Evolutionary conservation across 352 stramenopile species (phyloP).

Genomic region (Globisporangium nunn): DNA sequence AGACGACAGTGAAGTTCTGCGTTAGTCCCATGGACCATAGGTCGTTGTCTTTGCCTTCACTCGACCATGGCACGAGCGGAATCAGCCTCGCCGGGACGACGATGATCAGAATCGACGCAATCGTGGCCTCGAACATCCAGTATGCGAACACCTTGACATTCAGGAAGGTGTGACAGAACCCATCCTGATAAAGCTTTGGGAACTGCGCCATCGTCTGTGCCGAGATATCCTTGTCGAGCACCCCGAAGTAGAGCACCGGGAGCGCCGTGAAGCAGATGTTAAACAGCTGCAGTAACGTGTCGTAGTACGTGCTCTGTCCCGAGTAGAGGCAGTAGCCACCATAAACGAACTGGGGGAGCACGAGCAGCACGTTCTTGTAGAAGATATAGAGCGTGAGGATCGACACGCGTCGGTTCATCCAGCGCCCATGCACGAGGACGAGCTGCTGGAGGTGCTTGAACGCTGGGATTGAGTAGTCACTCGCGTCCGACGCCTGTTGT

Average conservation of each 20-base stretch:
- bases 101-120: constrained; percentile 43
- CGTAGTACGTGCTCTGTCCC: constrained; percentile 73
- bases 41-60: constrained; percentile 50
- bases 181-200: constrained; percentile 50
- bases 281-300: constrained; percentile 68
- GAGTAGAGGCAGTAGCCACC: constrained; percentile 67
- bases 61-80: constrained; percentile 35
- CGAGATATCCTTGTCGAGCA: constrained; percentile 55
- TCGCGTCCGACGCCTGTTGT: constrained; percentile 83
- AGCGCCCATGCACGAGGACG: constrained; percentile 80
- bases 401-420: constrained; percentile 62
- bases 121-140: constrained; percentile 53
- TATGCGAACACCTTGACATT: constrained; percentile 36
- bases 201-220: constrained; percentile 30
- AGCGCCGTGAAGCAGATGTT: constrained; percentile 79
- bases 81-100: constrained; percentile 35
- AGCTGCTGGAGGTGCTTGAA: constrained; percentile 84
- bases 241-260: constrained; percentile 54
- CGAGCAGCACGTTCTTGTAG: constrained; percentile 83
- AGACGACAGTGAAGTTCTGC: constrained; percentile 57
- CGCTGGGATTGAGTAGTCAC: constrained; percentile 86
- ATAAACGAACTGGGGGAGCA: constrained; percentile 76
- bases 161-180: constrained; percentile 38
- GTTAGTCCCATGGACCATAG: constrained; percentile 56
- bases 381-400: constrained; percentile 81